Conservation (phyloP, 495 filamentous ascomycete genomes). For the Penicillium cosmopolitanum region DNA sequence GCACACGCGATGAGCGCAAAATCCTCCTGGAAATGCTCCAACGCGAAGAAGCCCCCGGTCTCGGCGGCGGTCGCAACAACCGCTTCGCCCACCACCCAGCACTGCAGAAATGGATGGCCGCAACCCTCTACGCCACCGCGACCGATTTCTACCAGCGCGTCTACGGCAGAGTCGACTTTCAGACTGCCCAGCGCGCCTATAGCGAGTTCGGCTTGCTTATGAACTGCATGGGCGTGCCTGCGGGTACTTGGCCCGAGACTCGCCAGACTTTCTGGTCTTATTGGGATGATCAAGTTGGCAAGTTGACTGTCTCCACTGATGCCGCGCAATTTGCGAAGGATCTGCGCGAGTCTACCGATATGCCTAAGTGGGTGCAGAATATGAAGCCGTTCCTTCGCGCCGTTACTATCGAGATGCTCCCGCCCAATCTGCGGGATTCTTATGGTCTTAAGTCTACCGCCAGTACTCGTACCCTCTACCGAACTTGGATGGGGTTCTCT, state of each 20-base stretch:
- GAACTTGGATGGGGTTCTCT: constrained; percentile 41
- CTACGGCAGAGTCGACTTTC: constrained; percentile 41
- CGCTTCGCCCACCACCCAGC: constrained; percentile 31
- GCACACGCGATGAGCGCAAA: constrained; percentile 38
- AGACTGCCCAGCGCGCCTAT: constrained; percentile 42
- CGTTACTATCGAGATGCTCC: constrained; percentile 47
- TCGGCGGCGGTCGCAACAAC: constrained; percentile 27
- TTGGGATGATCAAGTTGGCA: constrained; percentile 42
- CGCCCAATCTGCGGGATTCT: constrained; percentile 39
- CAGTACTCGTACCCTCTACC: constrained; percentile 37
- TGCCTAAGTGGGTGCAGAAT: constrained; percentile 40
- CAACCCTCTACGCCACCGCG: constrained; percentile 45
- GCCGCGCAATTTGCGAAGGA: constrained; percentile 40
- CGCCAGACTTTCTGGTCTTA: constrained; percentile 45
- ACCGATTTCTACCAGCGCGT: constrained; percentile 50
- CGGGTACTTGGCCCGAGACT: constrained; percentile 37
- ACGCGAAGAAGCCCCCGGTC: constrained; percentile 30
- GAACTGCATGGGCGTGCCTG: constrained; percentile 31
- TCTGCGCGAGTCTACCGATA: constrained; percentile 29
- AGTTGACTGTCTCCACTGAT: constrained; percentile 36
- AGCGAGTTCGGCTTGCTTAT: constrained; percentile 40
- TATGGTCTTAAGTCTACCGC: constrained; percentile 44
- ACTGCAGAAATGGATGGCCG: constrained; percentile 42
- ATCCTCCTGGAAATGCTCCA: constrained; percentile 34
- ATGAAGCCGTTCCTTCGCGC: constrained; percentile 40